A percentile compares a stretch with the other conserved stretches of the same genome.
Evolutionary conservation across 164 flowering plant species (phyloP).

Genomic region (Echeveria elegans): DNA sequence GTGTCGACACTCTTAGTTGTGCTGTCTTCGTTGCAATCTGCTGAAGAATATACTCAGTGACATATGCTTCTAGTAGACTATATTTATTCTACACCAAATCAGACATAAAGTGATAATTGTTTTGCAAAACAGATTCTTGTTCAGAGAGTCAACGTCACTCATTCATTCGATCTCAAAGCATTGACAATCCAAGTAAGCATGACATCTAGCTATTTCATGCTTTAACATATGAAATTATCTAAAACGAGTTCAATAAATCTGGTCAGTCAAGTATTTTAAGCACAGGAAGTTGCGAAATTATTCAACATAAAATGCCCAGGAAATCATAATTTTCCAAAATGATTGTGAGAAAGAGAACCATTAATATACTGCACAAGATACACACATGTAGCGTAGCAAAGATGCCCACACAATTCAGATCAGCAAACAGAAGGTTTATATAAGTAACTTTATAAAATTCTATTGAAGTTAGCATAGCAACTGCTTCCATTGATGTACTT

Average conservation of each 20-base stretch:
- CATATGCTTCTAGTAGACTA: neutral
- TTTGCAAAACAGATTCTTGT: neutral
- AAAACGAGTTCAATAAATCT: neutral
- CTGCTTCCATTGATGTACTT: too few species aligned
- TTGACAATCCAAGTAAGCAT: neutral
- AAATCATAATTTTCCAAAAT: neutral
- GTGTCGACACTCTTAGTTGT: conserved; percentile 1
- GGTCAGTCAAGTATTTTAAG: neutral
- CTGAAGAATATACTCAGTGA: neutral
- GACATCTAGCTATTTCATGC: neutral
- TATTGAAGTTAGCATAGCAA: too few species aligned
- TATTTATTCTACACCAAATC: neutral
- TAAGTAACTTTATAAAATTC: neutral
- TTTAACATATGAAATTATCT: neutral
- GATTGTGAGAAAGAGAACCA: neutral
- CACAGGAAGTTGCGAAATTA: neutral
- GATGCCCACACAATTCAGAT: neutral
- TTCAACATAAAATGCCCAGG: neutral
- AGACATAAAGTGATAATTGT: neutral
- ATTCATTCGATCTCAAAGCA: neutral
- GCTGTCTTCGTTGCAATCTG: neutral
- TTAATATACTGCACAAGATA: too few species aligned
- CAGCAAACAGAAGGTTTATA: neutral
- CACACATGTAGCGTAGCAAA: neutral
- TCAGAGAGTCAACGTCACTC: neutral